Evolutionary conservation across 2,329 filamentous ascomycete genomes (phyloP).

Genomic region (Didymosphaeria variabile): DNA sequence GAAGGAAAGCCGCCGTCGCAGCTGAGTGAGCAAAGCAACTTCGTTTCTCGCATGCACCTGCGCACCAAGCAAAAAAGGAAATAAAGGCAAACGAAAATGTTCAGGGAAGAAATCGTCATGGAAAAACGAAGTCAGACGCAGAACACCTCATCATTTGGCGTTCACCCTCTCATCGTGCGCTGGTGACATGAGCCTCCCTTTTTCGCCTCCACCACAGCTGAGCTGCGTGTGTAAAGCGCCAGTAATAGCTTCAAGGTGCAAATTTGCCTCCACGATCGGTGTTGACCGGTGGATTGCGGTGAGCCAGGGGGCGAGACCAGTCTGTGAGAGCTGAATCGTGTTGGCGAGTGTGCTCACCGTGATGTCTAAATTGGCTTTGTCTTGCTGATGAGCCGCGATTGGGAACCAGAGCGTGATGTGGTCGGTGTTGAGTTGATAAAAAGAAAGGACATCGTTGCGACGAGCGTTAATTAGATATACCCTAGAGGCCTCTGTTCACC

Average conservation of each 20-base stretch:
- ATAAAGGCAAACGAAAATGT: conserved; percentile 1
- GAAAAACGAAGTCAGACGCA: background rate
- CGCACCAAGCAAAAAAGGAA: background rate
- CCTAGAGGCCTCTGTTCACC: background rate
- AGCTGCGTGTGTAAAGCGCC: background rate
- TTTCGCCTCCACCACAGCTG: conserved; percentile 9
- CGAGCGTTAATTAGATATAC: too few species aligned
- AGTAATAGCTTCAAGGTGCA: background rate
- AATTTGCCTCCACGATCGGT: conserved; percentile 5
- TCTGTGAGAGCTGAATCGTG: conserved; percentile 2
- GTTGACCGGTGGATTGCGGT: conserved; percentile 2
- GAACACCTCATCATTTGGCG: background rate
- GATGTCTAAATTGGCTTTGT: background rate
- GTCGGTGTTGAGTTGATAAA: background rate
- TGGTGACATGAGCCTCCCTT: background rate
- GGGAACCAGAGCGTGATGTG: too few species aligned
- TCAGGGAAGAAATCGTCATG: background rate
- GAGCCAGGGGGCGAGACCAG: background rate
- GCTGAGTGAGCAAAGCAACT: background rate
- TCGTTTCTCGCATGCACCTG: background rate
- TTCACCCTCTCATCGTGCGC: conserved; percentile 5
- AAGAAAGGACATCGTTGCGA: conserved; percentile 8
- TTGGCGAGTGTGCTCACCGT: conserved; percentile 3
- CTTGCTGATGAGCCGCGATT: conserved; percentile 1
- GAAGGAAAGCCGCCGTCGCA: background rate